Evolutionary conservation across 2,329 filamentous ascomycete species (phyloP), one percentile per base, ranked within the genome.

Genomic region (Calonectria leucothoes): DNA sequence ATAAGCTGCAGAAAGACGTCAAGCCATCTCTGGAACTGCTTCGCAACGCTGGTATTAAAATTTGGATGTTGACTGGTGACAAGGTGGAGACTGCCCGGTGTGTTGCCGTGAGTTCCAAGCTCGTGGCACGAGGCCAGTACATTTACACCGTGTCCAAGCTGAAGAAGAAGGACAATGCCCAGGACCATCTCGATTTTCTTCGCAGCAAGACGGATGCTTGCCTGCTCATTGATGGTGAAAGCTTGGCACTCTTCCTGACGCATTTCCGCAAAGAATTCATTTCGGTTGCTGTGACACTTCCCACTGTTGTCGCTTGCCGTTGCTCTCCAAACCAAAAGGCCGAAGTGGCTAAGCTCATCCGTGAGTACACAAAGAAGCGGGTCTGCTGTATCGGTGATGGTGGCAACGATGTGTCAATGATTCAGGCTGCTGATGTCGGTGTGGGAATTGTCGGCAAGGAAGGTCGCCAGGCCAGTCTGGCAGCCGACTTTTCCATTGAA

Each of bases 31-130:
- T 99, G 7, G 97, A 99, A 84, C 91, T 99, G 6, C 90, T 99
- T 66, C 94, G 97, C 77, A 99, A 99, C 80, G 97, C 97, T 0
- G 97, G 97, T 31, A 97, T 99, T 86, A 98, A 98, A 84, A 98
- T 99, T 65, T 99, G 97, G 97, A 99, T 99, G 97, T 88, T 99
- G 82, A 99, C 97, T 0, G 97, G 97, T 59, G 97, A 99, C 88
- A 99, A 99, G 85, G 95, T 99, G 3, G 97, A 99, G 85, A 99
- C 97, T 17, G 97, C 97, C 20, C 93, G 97, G 42, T 99, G 97
- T 84, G 96, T 99, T 15, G 97, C 97, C 2, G 94, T 99, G 52
- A 97, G 94, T 81, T 96, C 96, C 35, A 98, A 98, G 83, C 90
- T 99, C 8, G 97, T 99, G 17, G 94, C 95, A 5, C 90, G 97